These are phyloP conservation scores for Trichosporon sp. DNA, from an alignment of 1,284 basidiomycete genomes.

Conservation along the genomic window DNA sequence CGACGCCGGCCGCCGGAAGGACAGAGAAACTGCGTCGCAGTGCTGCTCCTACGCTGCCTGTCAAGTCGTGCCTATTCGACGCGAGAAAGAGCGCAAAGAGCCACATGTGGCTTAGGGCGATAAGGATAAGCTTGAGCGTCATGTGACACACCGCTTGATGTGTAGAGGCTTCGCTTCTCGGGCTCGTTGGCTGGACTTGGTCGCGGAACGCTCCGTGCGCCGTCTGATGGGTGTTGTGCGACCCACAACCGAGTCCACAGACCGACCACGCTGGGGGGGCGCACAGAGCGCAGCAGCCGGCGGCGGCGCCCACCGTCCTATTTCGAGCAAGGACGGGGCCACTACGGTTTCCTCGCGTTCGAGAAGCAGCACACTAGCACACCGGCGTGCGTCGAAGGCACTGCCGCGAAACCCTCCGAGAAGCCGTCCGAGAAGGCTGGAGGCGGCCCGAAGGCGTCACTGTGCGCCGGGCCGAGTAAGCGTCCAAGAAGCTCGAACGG, in stretches of 20 bases:
- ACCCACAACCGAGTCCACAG: not conserved
- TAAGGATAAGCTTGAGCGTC: constrained; percentile 6
- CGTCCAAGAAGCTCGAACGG: not conserved
- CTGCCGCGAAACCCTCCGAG: not conserved
- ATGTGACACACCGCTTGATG: constrained; percentile 4
- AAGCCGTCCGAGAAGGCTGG: not conserved
- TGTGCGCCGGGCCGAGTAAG: not conserved
- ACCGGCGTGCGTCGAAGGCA: not conserved
- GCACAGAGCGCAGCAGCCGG: not conserved
- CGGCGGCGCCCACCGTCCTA: not conserved
- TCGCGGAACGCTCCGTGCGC: not conserved
- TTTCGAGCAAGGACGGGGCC: not conserved
- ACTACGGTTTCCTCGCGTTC: constrained; percentile 6
- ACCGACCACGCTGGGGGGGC: not conserved
- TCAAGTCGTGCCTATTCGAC: not conserved
- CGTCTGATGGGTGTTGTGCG: not conserved
- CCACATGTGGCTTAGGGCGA: constrained; percentile 1
- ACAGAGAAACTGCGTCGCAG: not conserved
- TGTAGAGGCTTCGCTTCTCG: not conserved
- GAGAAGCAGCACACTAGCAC: not conserved
- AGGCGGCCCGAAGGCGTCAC: no score
- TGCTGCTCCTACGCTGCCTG: not conserved
- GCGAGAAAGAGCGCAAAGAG: not conserved
- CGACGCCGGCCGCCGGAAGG: not conserved
- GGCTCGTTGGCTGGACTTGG: no score